Conservation (phyloP, 352 stramenopile genomes). For the Pythium scleroteichum region DNA sequence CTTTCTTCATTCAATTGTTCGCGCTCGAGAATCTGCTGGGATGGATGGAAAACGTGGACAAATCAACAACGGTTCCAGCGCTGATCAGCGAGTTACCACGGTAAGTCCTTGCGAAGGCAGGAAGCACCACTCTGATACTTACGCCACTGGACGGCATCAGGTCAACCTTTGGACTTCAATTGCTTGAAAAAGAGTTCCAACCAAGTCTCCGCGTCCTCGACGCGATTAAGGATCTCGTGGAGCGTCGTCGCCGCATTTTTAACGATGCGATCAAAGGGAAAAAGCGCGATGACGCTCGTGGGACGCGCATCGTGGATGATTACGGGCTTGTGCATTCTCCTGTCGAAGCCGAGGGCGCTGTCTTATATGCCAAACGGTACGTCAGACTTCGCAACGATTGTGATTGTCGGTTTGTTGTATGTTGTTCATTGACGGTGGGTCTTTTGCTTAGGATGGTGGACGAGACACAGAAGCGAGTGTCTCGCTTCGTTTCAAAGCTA, state of each 20-base stretch:
- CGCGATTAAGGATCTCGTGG: conserved; percentile 64
- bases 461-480: conserved; percentile 18
- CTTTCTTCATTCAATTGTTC: conserved; percentile 83
- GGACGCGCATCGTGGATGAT: conserved; percentile 65
- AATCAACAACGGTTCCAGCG: neutral
- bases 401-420: too few relatives aligned
- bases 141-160: conserved; percentile 19
- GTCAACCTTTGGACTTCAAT: conserved; percentile 37
- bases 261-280: conserved; percentile 69
- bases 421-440: neutral
- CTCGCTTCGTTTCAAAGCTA: conserved; percentile 22
- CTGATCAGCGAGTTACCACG: conserved; percentile 15
- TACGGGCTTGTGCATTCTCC: conserved; percentile 62
- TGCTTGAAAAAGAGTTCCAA: conserved; percentile 49
- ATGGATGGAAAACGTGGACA: conserved; percentile 20
- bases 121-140: neutral
- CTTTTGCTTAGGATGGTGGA: conserved; percentile 11
- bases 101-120: conserved; percentile 23
- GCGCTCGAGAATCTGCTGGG: conserved; percentile 62
- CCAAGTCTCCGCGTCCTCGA: conserved; percentile 37
- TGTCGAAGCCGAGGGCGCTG: conserved; percentile 24
- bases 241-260: conserved; percentile 48
- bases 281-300: conserved; percentile 67
- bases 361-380: conserved; percentile 28
- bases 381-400: too few relatives aligned